Conservation (phyloP, 2,329 filamentous ascomycete species). For the Neopestalotiopsis sp. region DNA sequence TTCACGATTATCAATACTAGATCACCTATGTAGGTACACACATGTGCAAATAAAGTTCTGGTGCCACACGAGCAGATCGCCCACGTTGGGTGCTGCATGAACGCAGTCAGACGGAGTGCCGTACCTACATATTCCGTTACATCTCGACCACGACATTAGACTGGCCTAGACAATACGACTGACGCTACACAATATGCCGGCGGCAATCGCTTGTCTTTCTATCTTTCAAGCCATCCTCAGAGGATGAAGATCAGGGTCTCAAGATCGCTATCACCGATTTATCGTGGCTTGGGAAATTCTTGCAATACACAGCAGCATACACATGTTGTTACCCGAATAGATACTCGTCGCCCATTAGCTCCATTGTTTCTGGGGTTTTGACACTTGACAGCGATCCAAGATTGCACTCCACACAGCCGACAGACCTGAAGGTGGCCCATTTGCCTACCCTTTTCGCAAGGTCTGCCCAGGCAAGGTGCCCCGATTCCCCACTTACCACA, state of each 20-base stretch:
- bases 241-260: not conserved
- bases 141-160: not conserved
- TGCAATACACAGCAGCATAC: no score
- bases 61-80: not conserved
- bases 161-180: not conserved
- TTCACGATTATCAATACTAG: not conserved
- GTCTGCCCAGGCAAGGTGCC: not conserved
- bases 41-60: not conserved
- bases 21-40: not conserved
- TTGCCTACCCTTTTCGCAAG: not conserved
- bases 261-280: not conserved
- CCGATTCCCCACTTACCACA: not conserved
- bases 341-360: not conserved
- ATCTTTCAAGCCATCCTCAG: not conserved
- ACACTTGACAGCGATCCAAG: constrained; percentile 2
- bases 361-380: not conserved
- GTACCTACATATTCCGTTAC: not conserved
- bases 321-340: not conserved
- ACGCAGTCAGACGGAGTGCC: not conserved
- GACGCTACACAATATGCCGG: no score
- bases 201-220: not conserved
- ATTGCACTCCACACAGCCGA: not conserved
- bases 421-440: constrained; percentile 4
- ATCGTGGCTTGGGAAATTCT: not conserved
- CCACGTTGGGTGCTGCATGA: not conserved